Evolutionary conservation across 2,329 filamentous ascomycete species (phyloP).

Genomic region (Arthroderma uncinatum): DNA sequence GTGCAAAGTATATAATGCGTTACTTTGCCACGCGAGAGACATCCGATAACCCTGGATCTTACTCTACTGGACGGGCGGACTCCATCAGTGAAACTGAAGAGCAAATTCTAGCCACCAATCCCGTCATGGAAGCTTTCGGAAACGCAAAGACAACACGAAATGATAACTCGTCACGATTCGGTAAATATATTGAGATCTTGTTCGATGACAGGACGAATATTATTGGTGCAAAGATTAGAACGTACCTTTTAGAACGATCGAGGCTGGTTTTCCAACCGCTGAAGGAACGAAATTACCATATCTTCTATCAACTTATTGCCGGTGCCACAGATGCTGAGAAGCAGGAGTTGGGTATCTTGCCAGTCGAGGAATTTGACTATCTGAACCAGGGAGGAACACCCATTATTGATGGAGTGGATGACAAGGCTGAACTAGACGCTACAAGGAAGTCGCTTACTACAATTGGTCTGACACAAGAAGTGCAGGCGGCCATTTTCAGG

Average conservation of each 20-base stretch:
- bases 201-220: constrained; percentile 93
- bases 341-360: constrained; percentile 64
- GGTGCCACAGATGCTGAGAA: constrained; percentile 78
- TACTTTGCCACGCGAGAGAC: constrained; percentile 98
- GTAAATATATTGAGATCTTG: constrained; percentile 99
- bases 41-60: constrained; percentile 70
- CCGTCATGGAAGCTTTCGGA: constrained; percentile 99
- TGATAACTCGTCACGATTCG: constrained; percentile 97
- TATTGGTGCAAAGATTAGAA: constrained; percentile 93
- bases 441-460: constrained; percentile 77
- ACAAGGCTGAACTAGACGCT: constrained; percentile 84
- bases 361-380: constrained; percentile 88
- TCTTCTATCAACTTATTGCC: constrained; percentile 94
- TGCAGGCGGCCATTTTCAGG: constrained; percentile 79
- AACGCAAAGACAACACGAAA: constrained; percentile 99
- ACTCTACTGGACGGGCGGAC: constrained; percentile 59
- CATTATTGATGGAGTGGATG: constrained; percentile 85
- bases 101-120: constrained; percentile 94
- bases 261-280: constrained; percentile 93
- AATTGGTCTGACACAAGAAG: constrained; percentile 65
- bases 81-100: constrained; percentile 98
- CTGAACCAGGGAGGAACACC: constrained; percentile 90
- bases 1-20: constrained; percentile 99
- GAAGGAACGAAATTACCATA: constrained; percentile 97
- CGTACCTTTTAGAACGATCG: constrained; percentile 88